These are phyloP conservation scores for Harringtonia lauricola DNA, from an alignment of 2,329 filamentous ascomycete species.

Conservation along the genomic window DNA sequence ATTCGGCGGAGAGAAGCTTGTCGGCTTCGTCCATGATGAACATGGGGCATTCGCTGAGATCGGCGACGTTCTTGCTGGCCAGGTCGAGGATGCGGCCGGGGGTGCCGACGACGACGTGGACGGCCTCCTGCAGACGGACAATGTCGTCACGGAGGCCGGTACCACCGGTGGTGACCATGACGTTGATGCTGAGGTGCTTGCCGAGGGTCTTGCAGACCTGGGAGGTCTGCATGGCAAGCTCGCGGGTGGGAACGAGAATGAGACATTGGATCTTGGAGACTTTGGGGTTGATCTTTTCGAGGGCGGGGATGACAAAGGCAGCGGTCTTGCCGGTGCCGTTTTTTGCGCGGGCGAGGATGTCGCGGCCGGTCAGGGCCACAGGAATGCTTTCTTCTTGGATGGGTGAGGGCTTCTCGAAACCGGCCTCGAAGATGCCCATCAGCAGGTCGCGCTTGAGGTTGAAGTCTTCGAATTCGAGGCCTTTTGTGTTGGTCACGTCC, in stretches of 20 bases:
- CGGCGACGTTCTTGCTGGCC: slow-evolving; percentile 90
- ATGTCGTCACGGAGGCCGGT: slow-evolving; percentile 95
- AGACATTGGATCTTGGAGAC: slow-evolving; percentile 92
- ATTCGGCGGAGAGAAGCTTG: slow-evolving; percentile 92
- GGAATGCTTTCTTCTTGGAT: slow-evolving; percentile 99
- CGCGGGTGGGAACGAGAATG: slow-evolving; percentile 91
- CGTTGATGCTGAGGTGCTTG: slow-evolving; percentile 93
- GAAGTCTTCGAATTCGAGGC: slow-evolving; percentile 95
- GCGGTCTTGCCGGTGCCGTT: slow-evolving; percentile 98
- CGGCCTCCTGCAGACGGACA: slow-evolving; percentile 81
- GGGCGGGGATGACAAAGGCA: slow-evolving; percentile 89
- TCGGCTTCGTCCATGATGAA: slow-evolving; percentile 99
- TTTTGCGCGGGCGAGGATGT: slow-evolving; percentile 92
- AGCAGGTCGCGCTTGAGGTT: slow-evolving; percentile 87
- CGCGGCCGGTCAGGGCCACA: slow-evolving; percentile 86
- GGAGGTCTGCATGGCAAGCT: slow-evolving; percentile 94
- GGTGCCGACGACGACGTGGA: slow-evolving; percentile 96
- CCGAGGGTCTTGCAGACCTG: slow-evolving; percentile 98
- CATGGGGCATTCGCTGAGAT: slow-evolving; percentile 90
- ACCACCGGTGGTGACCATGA: slow-evolving; percentile 98
- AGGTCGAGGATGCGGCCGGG: slow-evolving; percentile 93
- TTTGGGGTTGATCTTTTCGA: slow-evolving; percentile 95
- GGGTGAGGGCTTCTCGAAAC: slow-evolving; percentile 95
- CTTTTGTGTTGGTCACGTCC: slow-evolving; percentile 98
- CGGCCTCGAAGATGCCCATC: slow-evolving; percentile 99